Evolutionary conservation across 768 basidiomycete species (phyloP), one percentile per base, ranked within the genome.

Genomic region (Pleurotus djamor): DNA sequence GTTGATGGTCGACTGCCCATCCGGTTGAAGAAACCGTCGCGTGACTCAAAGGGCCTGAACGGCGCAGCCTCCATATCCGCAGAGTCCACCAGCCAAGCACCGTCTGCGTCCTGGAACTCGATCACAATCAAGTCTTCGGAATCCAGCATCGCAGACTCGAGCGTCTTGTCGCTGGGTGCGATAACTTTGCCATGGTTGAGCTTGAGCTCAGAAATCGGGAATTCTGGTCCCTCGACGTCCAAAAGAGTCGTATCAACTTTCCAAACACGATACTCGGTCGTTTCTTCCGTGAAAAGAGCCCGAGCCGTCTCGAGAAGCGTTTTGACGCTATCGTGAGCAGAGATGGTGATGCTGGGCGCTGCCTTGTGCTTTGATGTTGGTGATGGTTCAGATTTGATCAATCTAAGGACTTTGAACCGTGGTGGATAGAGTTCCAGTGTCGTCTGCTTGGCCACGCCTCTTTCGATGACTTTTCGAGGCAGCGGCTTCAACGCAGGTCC

Each of bases 351-450:
- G 59, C 71, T 73, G 17, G 65, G 63, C 43, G 77, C 73, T 2
- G 69, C 62, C 5, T 71, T 63, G 49, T 67, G 68, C 54, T 66
- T 61, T 49, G 71, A 59, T 17, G 57, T 61, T 8, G 65, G 36
- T 43, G 67, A 70, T 51, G 48, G 57, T 6, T 67, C 61, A 38
- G 70, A 68, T 54, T 71, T 72, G 16, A 76, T 71, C 13, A 89
- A 73, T 55, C 74, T 74, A 65, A 85, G 79, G 37, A 85, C 82
- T 62, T 79, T 82, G 65, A 94, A 72, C 16, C 75, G 76, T 1
- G 88, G 86, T 21, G 92, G 92, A 59, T 82, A 81, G 41, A 94
- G 78, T 72, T 96, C 94, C 55, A 96, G 72, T 12, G 79, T 69
- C 10, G 83, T 71, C 59, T 81, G 72, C 57, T 80, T 79, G 12